A percentile compares a stretch with the other conserved stretches of the same genome.
phyloP scores from a whole-genome alignment of 2,329 filamentous ascomycete species.

The Verticillium isaacii region DNA sequence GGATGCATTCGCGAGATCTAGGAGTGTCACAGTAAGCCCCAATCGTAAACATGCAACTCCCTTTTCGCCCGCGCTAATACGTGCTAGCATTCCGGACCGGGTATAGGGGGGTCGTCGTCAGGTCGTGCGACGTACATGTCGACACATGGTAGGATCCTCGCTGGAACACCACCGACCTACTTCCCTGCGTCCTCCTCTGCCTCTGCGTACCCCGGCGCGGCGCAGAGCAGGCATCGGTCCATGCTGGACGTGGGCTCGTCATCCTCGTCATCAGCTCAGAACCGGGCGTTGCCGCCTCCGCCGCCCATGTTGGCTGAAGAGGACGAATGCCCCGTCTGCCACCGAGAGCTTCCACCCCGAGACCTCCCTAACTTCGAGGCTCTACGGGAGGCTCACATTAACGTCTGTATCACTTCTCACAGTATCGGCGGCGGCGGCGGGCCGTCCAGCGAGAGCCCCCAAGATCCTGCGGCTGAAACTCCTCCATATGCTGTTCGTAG shows the following conservation, averaged over 20 bases:
- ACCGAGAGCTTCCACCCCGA: slow-evolving; percentile 61
- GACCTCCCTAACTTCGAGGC: slow-evolving; percentile 47
- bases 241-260: slow-evolving; percentile 25
- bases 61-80: slow-evolving; percentile 4
- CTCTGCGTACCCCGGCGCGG: slow-evolving; percentile 11
- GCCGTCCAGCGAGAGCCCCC: slow-evolving; percentile 4
- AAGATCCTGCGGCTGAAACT: slow-evolving; percentile 13
- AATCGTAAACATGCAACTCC: background rate
- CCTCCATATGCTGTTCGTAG: slow-evolving; percentile 33
- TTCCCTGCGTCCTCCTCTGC: slow-evolving; percentile 20
- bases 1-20: slow-evolving; percentile 25
- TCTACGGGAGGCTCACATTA: slow-evolving; percentile 55
- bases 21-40: slow-evolving; percentile 8
- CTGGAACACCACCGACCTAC: slow-evolving; percentile 31
- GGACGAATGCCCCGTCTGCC: slow-evolving; percentile 76
- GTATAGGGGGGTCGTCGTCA: slow-evolving; percentile 14
- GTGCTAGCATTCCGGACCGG: slow-evolving; percentile 17
- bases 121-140: slow-evolving; percentile 25
- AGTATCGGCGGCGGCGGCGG: slow-evolving; percentile 35
- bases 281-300: slow-evolving; percentile 33
- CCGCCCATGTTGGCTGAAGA: slow-evolving; percentile 60
- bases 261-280: slow-evolving; percentile 30
- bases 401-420: slow-evolving; percentile 49
- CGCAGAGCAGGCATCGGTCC: slow-evolving; percentile 19
- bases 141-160: slow-evolving; percentile 33